These are phyloP conservation scores for Neonectria faginata DNA, from an alignment of 2,329 filamentous ascomycete species.

Conservation along the genomic window DNA sequence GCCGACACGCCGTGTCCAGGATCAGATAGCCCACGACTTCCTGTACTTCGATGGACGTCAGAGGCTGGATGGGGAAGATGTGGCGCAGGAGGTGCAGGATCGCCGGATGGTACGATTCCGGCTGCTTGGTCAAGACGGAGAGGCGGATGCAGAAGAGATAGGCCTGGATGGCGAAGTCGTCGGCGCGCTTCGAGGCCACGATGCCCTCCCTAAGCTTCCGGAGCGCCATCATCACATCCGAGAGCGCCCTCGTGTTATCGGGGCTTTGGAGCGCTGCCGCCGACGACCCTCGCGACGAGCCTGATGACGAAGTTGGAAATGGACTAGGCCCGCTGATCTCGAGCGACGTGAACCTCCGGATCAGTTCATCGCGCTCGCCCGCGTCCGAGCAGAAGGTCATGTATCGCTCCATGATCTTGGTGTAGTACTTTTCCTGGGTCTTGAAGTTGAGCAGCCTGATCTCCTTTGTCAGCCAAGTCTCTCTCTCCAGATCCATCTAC, in stretches of 20 bases:
- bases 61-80: conserved; percentile 75
- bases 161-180: conserved; percentile 86
- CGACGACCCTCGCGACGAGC: conserved; percentile 28
- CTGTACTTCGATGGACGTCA: conserved; percentile 77
- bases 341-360: conserved; percentile 79
- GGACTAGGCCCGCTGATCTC: conserved; percentile 36
- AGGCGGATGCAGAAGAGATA: conserved; percentile 93
- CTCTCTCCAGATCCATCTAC: neutral
- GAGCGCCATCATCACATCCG: conserved; percentile 82
- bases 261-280: conserved; percentile 38
- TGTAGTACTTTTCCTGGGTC: conserved; percentile 86
- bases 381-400: conserved; percentile 87
- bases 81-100: conserved; percentile 80
- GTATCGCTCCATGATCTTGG: conserved; percentile 88
- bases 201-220: conserved; percentile 93
- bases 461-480: conserved; percentile 12
- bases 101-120: conserved; percentile 90
- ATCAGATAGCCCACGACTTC: conserved; percentile 87
- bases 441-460: conserved; percentile 77
- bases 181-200: conserved; percentile 78
- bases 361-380: conserved; percentile 77
- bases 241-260: conserved; percentile 71
- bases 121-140: conserved; percentile 82
- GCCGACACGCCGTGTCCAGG: conserved; percentile 88
- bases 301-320: conserved; percentile 9